These are phyloP conservation scores for Blastomyces silverae DNA, from an alignment of 2,329 filamentous ascomycete genomes.

Conservation along the genomic window DNA sequence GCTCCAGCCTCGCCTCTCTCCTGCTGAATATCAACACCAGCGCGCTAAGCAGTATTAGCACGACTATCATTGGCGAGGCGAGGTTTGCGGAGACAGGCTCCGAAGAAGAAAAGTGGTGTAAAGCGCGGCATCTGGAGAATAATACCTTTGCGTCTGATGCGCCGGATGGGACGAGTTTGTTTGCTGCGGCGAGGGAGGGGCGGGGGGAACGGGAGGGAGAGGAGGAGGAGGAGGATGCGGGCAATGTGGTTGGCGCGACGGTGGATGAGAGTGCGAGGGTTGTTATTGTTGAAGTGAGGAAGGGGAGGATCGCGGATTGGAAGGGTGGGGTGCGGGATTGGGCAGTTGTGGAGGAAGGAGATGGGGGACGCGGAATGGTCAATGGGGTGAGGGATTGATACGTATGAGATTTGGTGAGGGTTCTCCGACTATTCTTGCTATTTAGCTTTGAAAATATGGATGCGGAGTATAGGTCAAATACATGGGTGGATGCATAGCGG, in stretches of 20 bases:
- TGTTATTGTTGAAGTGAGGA: slow-evolving; percentile 74
- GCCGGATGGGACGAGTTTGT: slow-evolving; percentile 43
- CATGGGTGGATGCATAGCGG: not conserved
- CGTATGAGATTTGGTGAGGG: not conserved
- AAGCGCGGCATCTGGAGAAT: slow-evolving; percentile 76
- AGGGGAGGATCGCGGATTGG: slow-evolving; percentile 87
- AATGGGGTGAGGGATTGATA: slow-evolving; percentile 8
- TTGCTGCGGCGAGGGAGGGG: slow-evolving; percentile 31
- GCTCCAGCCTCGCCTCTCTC: slow-evolving; percentile 71
- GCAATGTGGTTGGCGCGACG: slow-evolving; percentile 54
- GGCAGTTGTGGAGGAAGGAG: slow-evolving; percentile 38
- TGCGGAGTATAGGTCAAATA: not conserved
- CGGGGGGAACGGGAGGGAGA: slow-evolving; percentile 24
- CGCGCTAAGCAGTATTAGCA: slow-evolving; percentile 78
- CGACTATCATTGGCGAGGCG: slow-evolving; percentile 87
- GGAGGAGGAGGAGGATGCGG: slow-evolving; percentile 24
- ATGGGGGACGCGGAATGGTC: slow-evolving; percentile 10
- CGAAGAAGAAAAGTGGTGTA: slow-evolving; percentile 78
- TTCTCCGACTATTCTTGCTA: not conserved
- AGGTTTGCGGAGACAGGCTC: slow-evolving; percentile 64
- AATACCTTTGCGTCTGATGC: slow-evolving; percentile 67
- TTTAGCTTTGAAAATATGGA: not conserved
- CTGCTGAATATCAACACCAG: slow-evolving; percentile 87
- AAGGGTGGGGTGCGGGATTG: slow-evolving; percentile 90
- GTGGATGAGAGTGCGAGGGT: slow-evolving; percentile 69